Evolutionary conservation across 345 rosid genomes (phyloP).

Genomic region (Murraya paniculata): DNA sequence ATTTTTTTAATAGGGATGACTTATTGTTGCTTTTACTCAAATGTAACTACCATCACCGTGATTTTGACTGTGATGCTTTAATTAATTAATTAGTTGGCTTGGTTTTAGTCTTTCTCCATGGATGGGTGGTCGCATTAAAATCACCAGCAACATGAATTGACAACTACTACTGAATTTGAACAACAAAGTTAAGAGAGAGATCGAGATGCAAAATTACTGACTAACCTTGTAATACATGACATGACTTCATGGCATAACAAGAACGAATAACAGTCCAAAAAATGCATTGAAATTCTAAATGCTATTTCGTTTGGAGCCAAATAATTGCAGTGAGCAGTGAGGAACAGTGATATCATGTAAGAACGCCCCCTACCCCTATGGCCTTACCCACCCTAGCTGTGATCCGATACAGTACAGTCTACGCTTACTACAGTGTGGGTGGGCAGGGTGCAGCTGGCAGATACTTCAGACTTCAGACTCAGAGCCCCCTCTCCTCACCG

Average conservation of each 20-base stretch:
- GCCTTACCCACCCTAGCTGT: neutral
- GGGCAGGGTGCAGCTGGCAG: neutral
- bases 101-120: neutral
- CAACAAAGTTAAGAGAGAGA: neutral
- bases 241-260: neutral
- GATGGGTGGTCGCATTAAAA: conserved; percentile 8
- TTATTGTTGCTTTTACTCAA: neutral
- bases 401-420: neutral
- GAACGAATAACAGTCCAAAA: neutral
- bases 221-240: neutral
- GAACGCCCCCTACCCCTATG: too few species aligned
- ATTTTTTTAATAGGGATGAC: too few species aligned
- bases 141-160: conserved; percentile 5
- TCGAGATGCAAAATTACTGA: too few species aligned
- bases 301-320: neutral
- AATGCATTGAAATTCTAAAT: conserved; percentile 12
- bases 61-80: neutral
- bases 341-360: neutral
- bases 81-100: neutral
- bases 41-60: conserved; percentile 2
- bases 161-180: neutral
- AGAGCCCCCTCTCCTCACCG: too few species aligned
- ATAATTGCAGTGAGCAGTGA: conserved; percentile 13
- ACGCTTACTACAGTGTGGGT: neutral
- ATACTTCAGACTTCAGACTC: neutral